Evolutionary conservation across 2,329 filamentous ascomycete species (phyloP).

Genomic region (Neonectria coccinea): DNA sequence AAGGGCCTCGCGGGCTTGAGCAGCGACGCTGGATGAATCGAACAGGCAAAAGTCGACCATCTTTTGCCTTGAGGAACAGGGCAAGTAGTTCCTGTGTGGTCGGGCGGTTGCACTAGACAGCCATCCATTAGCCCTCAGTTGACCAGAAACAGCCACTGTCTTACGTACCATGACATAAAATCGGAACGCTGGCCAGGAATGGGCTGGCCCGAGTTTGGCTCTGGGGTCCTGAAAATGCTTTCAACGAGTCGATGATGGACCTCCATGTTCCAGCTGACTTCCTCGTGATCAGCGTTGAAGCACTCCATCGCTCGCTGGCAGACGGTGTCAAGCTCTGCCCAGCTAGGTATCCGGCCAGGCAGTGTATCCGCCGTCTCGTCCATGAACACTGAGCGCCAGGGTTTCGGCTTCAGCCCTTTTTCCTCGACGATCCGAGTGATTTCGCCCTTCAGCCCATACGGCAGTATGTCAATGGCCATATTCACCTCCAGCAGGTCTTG

Average conservation of each 20-base stretch:
- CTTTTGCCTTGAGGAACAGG: background rate
- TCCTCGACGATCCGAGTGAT: too few relatives aligned
- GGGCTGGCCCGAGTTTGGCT: background rate
- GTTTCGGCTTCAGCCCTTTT: too few relatives aligned
- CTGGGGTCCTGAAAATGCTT: conserved; percentile 10
- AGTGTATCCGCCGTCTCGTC: background rate
- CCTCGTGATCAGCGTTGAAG: conserved; percentile 24
- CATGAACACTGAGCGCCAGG: too few relatives aligned
- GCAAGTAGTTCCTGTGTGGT: conserved; percentile 5
- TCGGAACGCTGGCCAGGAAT: conserved; percentile 3
- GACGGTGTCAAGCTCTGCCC: too few relatives aligned
- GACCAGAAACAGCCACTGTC: too few relatives aligned
- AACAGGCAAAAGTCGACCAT: conserved; percentile 17
- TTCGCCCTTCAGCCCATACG: too few relatives aligned
- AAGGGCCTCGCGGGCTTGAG: background rate
- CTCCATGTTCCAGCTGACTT: conserved; percentile 33
- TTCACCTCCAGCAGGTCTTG: conserved; percentile 23
- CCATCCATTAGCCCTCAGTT: background rate
- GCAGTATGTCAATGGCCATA: background rate
- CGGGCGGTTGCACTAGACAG: conserved; percentile 4
- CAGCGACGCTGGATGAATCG: background rate
- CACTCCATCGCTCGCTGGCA: too few relatives aligned
- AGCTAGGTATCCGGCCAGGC: conserved; percentile 26
- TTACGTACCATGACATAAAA: too few relatives aligned
- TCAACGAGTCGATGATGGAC: conserved; percentile 34